phyloP scores from a whole-genome alignment of 805 yeast genomes.

The Pichia californica region DNA sequence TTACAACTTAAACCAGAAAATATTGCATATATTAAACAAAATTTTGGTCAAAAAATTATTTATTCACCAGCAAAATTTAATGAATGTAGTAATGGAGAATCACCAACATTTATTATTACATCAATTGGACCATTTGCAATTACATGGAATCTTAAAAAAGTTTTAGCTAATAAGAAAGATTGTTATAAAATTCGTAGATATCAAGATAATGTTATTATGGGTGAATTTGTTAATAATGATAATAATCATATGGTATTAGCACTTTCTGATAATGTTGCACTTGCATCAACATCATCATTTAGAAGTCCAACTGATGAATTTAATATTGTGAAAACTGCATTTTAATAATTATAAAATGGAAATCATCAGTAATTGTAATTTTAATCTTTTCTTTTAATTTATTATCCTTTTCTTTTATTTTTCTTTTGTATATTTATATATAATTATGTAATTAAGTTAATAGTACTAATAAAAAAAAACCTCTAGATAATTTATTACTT shows the following conservation, averaged over 20 bases:
- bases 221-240: slow-evolving; percentile 71
- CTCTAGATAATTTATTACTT: slow-evolving; percentile 17
- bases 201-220: slow-evolving; percentile 57
- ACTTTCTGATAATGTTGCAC: slow-evolving; percentile 66
- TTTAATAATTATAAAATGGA: slow-evolving; percentile 4
- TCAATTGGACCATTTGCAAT: slow-evolving; percentile 79
- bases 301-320: slow-evolving; percentile 39
- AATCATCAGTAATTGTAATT: too few relatives aligned
- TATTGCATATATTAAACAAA: slow-evolving; percentile 52
- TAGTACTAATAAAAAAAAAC: too few relatives aligned
- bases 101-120: slow-evolving; percentile 57
- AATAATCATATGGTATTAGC: slow-evolving; percentile 68
- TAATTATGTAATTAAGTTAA: too few relatives aligned
- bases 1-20: slow-evolving; percentile 68
- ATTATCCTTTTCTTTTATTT: too few relatives aligned
- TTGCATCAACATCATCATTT: slow-evolving; percentile 57
- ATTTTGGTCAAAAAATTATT: slow-evolving; percentile 40
- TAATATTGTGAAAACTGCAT: slow-evolving; percentile 22
- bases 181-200: slow-evolving; percentile 63
- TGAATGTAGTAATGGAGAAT: slow-evolving; percentile 52
- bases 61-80: slow-evolving; percentile 78
- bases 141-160: slow-evolving; percentile 66
- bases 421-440: not conserved
- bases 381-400: too few relatives aligned
- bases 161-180: slow-evolving; percentile 43